Conservation (phyloP, 2,329 filamentous ascomycete species). For the Alternaria sp. region DNA sequence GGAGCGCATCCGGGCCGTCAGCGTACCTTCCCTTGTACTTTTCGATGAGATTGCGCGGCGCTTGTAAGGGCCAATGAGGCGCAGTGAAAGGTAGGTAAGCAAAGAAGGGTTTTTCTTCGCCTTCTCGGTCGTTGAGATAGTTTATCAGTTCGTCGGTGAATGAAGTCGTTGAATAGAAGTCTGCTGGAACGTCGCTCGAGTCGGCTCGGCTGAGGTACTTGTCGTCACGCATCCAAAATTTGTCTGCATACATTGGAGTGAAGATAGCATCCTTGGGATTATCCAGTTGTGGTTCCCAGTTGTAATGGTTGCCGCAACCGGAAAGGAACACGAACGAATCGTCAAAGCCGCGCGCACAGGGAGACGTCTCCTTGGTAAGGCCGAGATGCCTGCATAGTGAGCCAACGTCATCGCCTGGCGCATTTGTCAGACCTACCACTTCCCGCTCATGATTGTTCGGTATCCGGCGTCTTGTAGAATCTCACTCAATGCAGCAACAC, state of each 20-base stretch:
- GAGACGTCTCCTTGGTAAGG: conserved; percentile 12
- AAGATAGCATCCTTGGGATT: background rate
- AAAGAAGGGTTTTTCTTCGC: too few species aligned
- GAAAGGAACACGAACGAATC: background rate
- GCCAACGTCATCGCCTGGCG: background rate
- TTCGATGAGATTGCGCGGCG: conserved; percentile 23
- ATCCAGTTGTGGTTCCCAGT: background rate
- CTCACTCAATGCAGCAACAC: conserved; percentile 66
- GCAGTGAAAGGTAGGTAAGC: too few species aligned
- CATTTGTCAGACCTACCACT: conserved; percentile 10
- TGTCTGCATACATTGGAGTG: background rate
- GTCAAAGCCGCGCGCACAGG: background rate
- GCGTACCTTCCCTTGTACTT: conserved; percentile 36
- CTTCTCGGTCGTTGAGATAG: too few species aligned
- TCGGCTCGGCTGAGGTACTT: too few species aligned
- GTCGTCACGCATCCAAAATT: conserved; percentile 5
- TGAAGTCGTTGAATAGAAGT: too few species aligned
- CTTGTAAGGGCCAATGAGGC: too few species aligned
- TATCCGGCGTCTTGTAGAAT: conserved; percentile 58
- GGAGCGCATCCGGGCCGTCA: conserved; percentile 35
- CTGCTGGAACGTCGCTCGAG: too few species aligned
- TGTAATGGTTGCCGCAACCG: background rate
- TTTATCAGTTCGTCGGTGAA: too few species aligned
- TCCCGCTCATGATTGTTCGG: conserved; percentile 23
- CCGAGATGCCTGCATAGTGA: conserved; percentile 14